Evolutionary conservation across 2,329 filamentous ascomycete species (phyloP), one percentile per base, ranked within the genome.

Genomic region (Lithohypha guttulata): DNA sequence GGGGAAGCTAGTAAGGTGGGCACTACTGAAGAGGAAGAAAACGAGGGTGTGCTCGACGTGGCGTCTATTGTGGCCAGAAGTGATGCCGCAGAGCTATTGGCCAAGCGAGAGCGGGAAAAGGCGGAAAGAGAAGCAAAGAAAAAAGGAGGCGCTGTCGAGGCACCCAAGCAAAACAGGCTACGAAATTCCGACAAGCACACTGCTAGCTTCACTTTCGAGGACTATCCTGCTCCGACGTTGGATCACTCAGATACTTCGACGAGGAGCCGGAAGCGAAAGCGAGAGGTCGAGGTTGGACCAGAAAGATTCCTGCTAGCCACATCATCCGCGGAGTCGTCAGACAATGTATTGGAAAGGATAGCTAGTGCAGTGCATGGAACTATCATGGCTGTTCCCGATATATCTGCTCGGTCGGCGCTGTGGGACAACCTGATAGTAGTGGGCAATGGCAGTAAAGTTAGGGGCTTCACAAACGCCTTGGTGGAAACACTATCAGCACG

Each of bases 391-490:
- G 84, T 94, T 17, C 79, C 84, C 31, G 86, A 94, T 46, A 77
- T 85, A 49, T 80, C 82, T 53, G 87, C 86, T 68, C 78, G 91
- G 30, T 79, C 83, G 23, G 73, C 82, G 23, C 80, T 93, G 47
- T 98, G 91, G 91, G 89, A 96, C 53, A 84, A 81, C 44, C 63
- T 98, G 37, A 80, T 94, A 50, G 81, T 98, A 40, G 82, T 94
- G 37, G 91, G 91, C 51, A 94, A 93, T 54, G 91, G 91, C 42
- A 78, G 73, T 43, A 74, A 68, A 53, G 64, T 80, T 34, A 68
- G 71, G 62, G 77, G 73, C 73, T 89, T 98, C 59, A 87, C 83
- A 50, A 86, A 95, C 53, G 84, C 89, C 50, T 77, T 98, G 33
- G 59, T 96, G 25, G 73, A 81, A 52, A 86, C 79, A 0, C 73